Conservation (phyloP, 768 basidiomycete species). For the Auriscalpium microsporum region DNA sequence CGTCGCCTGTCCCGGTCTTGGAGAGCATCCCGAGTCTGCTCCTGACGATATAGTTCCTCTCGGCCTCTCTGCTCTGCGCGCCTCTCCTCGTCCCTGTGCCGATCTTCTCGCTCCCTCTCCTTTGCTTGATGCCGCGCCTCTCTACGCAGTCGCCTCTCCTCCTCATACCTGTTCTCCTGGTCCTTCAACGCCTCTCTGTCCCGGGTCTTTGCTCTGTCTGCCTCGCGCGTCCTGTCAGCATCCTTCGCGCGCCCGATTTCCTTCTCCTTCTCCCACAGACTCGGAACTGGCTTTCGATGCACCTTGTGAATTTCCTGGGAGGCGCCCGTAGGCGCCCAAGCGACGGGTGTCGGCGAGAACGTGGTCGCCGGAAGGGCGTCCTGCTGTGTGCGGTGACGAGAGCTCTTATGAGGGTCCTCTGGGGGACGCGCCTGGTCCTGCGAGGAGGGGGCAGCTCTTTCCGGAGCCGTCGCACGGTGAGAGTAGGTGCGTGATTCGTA, state of each 20-base stretch:
- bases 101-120: conserved; percentile 11
- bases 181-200: conserved; percentile 15
- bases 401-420: conserved; percentile 9
- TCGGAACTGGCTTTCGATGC: background rate
- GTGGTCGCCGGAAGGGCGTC: background rate
- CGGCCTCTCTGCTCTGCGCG: conserved; percentile 13
- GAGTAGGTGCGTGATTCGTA: conserved; percentile 10
- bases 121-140: conserved; percentile 10
- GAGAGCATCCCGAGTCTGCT: conserved; percentile 1
- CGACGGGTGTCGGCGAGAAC: conserved; percentile 3
- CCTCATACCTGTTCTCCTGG: conserved; percentile 13
- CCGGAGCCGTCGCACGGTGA: background rate
- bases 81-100: conserved; percentile 13
- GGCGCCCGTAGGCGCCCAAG: conserved; percentile 10
- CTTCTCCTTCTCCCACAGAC: conserved; percentile 16
- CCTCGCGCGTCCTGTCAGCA: conserved; percentile 17
- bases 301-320: conserved; percentile 16
- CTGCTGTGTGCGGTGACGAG: conserved; percentile 10
- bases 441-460: conserved; percentile 2
- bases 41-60: conserved; percentile 8
- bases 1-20: conserved; percentile 8
- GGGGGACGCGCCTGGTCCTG: conserved; percentile 4
- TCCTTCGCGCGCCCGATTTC: conserved; percentile 20
- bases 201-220: conserved; percentile 20
- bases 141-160: conserved; percentile 13